Percentiles rank a stretch among this genome's conserved stretches.
Evolutionary conservation across 2,329 filamentous ascomycete species (phyloP).

Genomic region (Phaeomoniella chlamydospora): DNA sequence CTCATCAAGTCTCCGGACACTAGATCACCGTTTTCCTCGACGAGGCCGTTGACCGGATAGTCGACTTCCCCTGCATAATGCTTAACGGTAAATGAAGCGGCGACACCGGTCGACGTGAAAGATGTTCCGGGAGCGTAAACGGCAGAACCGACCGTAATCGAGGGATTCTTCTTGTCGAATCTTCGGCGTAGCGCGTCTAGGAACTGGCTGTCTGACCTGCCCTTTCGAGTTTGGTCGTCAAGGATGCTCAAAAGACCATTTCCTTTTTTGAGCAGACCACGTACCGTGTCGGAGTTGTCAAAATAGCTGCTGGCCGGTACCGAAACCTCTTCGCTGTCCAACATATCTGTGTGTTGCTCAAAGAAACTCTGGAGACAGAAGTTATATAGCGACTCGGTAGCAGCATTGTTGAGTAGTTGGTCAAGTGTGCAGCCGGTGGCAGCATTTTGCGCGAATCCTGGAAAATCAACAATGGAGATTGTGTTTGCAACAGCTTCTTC

Average conservation of each 20-base stretch:
- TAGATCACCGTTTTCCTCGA: constrained; percentile 92
- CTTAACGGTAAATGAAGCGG: constrained; percentile 74
- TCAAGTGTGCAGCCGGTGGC: constrained; percentile 77
- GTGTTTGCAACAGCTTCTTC: constrained; percentile 89
- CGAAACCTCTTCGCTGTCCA: constrained; percentile 85
- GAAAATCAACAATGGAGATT: constrained; percentile 89
- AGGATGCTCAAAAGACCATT: constrained; percentile 90
- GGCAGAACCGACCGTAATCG: constrained; percentile 66
- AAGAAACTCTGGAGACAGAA: constrained; percentile 93
- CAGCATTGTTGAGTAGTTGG: constrained; percentile 87
- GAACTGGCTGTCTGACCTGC: constrained; percentile 77
- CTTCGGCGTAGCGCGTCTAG: constrained; percentile 82
- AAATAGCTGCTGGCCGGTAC: constrained; percentile 93
- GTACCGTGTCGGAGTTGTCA: constrained; percentile 90
- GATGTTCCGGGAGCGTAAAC: constrained; percentile 75
- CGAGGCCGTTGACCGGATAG: constrained; percentile 70
- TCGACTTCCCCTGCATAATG: constrained; percentile 97
- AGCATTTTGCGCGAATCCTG: constrained; percentile 75
- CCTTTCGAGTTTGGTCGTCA: constrained; percentile 85
- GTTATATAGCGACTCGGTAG: constrained; percentile 83
- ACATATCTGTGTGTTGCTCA: constrained; percentile 78
- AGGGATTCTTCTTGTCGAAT: constrained; percentile 87
- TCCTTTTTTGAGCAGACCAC: constrained; percentile 76
- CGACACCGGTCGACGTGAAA: constrained; percentile 68
- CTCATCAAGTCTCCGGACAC: constrained; percentile 95